Evolutionary conservation across 768 basidiomycete genomes (phyloP), one percentile per base, ranked within the genome.

Genomic region (Suillus subluteus): DNA sequence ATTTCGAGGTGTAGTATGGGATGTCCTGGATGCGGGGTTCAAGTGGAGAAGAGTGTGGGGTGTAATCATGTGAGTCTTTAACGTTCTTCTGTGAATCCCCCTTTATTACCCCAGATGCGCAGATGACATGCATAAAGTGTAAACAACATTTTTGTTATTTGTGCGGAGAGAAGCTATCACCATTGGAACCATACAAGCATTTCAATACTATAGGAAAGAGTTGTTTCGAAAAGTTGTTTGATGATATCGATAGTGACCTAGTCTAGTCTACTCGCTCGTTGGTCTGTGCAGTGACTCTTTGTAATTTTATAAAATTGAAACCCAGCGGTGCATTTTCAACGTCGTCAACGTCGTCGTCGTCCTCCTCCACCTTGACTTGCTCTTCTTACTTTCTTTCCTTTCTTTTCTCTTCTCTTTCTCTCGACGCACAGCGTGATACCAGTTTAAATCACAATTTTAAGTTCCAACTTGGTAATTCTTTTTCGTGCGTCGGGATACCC

Each of bases 121-220:
- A 92, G 91, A 93, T 93, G 91, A 91, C 86, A 8, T 94, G 91
- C 71, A 78, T 81, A n/a, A 89, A 87, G 69, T 95, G 94, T 76
- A 72, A 77, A 38, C 82, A 86, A 61, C 94, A 95, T 73, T 95
- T 94, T 72, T 95, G 94, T 80, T 95, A 92, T 71, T 85, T 88
- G 6, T 95, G 94, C 73, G 93, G 91, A 6, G 65, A 76, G 1
- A 83, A 81, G 69, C 75, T 95, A 32, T 59, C 76, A 0, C 71
- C 78, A 8, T 70, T 68, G 18, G 79, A 89, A 67, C 91, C 92
- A 0, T 94, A 94, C 69, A 72, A 69, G 32, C 93, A 95, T 73
- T 94, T 91, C 73, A 88, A 87, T 40, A 83, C 78, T 38, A 81
- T 77, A 13, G 84, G 84, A 9, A 73, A 72, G 7, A 68, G 73